Evolutionary conservation across 345 rosid genomes (phyloP).

Genomic region (Populus davidiana): DNA sequence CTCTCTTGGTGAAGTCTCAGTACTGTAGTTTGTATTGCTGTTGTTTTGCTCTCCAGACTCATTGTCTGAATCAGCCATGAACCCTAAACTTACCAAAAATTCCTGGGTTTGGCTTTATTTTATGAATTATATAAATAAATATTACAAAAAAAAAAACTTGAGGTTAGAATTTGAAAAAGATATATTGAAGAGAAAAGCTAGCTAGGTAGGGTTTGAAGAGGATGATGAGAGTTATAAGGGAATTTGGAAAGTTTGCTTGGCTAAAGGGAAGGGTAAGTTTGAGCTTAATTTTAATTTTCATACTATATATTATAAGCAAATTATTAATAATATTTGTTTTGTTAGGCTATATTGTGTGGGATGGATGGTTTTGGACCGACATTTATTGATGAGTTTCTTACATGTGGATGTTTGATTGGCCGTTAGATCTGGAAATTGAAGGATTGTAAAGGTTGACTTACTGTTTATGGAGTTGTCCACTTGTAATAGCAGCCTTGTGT

Average conservation of each 20-base stretch:
- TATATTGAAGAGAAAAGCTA: too few species aligned
- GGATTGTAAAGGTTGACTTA: background rate
- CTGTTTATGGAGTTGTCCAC: background rate
- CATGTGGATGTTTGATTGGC: background rate
- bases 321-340: background rate
- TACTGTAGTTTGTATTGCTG: background rate
- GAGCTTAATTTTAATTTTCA: background rate
- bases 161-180: too few species aligned
- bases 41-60: constrained; percentile 10
- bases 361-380: background rate
- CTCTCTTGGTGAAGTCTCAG: constrained; percentile 8
- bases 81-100: background rate
- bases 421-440: background rate
- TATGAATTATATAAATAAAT: background rate
- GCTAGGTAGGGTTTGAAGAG: too few species aligned
- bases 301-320: background rate
- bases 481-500: background rate
- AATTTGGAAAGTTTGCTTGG: too few species aligned
- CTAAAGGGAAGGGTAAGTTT: too few species aligned
- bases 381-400: background rate
- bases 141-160: too few species aligned
- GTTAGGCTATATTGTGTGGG: too few species aligned
- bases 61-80: constrained; percentile 17
- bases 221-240: too few species aligned
- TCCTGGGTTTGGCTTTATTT: background rate